phyloP scores from a whole-genome alignment of 2,329 filamentous ascomycete species.

The Beauveria sp. region DNA sequence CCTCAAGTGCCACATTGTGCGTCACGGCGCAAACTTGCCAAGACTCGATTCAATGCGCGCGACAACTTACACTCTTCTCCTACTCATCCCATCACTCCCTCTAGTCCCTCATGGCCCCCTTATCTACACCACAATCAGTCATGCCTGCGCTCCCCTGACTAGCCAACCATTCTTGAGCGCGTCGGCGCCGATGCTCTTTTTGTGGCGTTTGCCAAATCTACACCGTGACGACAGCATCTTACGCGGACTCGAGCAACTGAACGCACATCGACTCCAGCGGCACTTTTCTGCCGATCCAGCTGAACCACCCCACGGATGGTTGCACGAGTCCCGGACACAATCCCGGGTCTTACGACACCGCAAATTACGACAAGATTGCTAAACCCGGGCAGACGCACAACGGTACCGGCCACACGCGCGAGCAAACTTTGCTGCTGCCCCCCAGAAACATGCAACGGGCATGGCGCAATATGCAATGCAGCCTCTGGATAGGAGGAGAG shows the following conservation, averaged over 20 bases:
- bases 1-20: neutral
- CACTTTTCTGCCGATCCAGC: slow-evolving; percentile 3
- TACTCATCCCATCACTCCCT: neutral
- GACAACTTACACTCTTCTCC: neutral
- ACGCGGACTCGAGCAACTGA: neutral
- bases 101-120: neutral
- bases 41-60: neutral
- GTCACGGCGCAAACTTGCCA: slow-evolving; percentile 6
- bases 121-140: neutral
- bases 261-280: neutral
- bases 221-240: slow-evolving; percentile 8
- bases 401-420: neutral
- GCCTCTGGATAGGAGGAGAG: neutral
- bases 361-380: neutral
- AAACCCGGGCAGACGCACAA: neutral
- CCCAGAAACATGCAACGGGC: neutral
- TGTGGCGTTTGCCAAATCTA: slow-evolving; percentile 1
- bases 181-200: slow-evolving; percentile 3
- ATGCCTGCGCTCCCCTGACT: neutral
- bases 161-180: neutral
- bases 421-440: neutral
- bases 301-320: neutral
- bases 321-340: neutral
- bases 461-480: neutral
- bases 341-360: neutral